A percentile compares a stretch with the other conserved stretches of the same genome.
phyloP scores from a whole-genome alignment of 2,329 filamentous ascomycete genomes.

The Aspergillus fumigatiaffinis region DNA sequence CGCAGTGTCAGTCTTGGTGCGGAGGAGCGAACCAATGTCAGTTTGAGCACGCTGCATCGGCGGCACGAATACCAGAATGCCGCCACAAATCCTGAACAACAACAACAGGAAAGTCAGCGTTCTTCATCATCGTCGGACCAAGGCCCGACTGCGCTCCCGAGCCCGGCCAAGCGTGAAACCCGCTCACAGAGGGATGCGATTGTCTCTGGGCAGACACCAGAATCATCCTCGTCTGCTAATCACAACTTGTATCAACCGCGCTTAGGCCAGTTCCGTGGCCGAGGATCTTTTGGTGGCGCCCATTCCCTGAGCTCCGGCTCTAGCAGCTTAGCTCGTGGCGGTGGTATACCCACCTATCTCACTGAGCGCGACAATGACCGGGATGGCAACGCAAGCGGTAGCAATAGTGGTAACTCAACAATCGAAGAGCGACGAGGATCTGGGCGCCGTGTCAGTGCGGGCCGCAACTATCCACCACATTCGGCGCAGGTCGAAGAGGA shows the following conservation, averaged over 20 bases:
- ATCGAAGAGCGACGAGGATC: conserved; percentile 34
- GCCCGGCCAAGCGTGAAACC: conserved; percentile 17
- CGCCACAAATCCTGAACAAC: conserved; percentile 14
- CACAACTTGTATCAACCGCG: conserved; percentile 36
- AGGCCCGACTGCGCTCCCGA: conserved; percentile 15
- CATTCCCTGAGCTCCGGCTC: conserved; percentile 39
- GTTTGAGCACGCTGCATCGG: conserved; percentile 29
- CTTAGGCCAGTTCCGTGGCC: conserved; percentile 34
- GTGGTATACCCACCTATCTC: conserved; percentile 27
- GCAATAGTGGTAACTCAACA: conserved; percentile 35
- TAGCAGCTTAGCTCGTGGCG: conserved; percentile 37
- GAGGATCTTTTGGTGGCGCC: conserved; percentile 34
- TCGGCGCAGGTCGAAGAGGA: conserved; percentile 36
- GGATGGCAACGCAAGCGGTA: conserved; percentile 38
- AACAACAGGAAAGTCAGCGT: conserved; percentile 11
- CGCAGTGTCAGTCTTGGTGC: conserved; percentile 46
- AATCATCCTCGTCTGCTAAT: conserved; percentile 31
- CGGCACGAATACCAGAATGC: conserved; percentile 30
- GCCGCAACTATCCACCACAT: conserved; percentile 28
- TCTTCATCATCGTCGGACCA: conserved; percentile 16
- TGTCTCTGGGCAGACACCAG: conserved; percentile 21
- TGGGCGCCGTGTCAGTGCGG: conserved; percentile 31
- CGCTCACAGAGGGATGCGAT: conserved; percentile 18
- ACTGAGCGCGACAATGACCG: conserved; percentile 35
- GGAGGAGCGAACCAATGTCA: conserved; percentile 34